Conservation (phyloP, 2,329 filamentous ascomycete genomes). For the Nothophoma quercina region DNA sequence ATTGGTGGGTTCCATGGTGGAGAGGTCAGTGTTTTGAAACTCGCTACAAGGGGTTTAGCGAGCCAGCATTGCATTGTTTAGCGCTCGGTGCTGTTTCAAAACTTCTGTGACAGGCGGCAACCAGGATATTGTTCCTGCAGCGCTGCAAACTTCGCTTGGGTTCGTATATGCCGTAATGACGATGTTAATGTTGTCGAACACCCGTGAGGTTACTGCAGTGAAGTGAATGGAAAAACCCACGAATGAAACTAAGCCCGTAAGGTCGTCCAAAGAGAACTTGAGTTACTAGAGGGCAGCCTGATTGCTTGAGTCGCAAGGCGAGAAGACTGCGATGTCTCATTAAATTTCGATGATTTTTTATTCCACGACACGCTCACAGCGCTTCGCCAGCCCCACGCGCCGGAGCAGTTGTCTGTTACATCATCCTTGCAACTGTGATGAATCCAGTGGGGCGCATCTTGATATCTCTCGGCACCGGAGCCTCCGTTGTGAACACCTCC, state of each 20-base stretch:
- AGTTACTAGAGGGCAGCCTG: too few species aligned
- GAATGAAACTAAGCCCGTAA: too few species aligned
- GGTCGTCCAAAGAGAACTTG: too few species aligned
- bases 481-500: background rate
- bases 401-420: slow-evolving; percentile 2
- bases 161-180: background rate
- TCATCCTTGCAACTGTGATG: slow-evolving; percentile 6
- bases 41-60: slow-evolving; percentile 25
- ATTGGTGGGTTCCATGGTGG: slow-evolving; percentile 30
- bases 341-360: background rate
- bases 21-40: slow-evolving; percentile 35
- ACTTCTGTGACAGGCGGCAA: slow-evolving; percentile 24
- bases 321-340: background rate
- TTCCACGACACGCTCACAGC: slow-evolving; percentile 7
- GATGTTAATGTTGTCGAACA: background rate
- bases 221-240: too few species aligned
- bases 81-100: slow-evolving; percentile 36
- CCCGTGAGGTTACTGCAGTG: background rate
- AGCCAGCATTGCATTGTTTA: slow-evolving; percentile 18
- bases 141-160: background rate
- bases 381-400: slow-evolving; percentile 2
- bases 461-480: background rate
- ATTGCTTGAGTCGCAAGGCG: background rate
- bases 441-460: slow-evolving; percentile 13
- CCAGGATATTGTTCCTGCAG: slow-evolving; percentile 21